A percentile compares a stretch with the other conserved stretches of the same genome.
Conservation (phyloP, 2,329 filamentous ascomycete genomes). For the Endothia cerciana region DNA sequence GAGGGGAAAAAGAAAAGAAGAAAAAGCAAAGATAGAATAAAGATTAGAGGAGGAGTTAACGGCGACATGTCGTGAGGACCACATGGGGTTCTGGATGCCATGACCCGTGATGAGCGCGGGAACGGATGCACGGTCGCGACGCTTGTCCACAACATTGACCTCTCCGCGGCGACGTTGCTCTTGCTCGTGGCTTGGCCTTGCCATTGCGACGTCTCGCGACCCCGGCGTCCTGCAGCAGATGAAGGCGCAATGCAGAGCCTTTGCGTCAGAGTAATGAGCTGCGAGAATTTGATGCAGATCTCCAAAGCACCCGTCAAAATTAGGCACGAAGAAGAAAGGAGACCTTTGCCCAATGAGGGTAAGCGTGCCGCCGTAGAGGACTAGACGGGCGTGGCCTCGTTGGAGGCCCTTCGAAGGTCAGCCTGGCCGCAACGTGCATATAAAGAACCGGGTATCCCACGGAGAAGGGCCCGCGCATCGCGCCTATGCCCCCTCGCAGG, state of each 20-base stretch:
- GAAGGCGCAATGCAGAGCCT: neutral
- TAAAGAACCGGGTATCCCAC: slow-evolving; percentile 29
- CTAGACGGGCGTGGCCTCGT: slow-evolving; percentile 1
- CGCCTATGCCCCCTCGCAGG: neutral
- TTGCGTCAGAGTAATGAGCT: neutral
- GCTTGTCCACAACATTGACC: neutral
- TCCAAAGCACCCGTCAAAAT: slow-evolving; percentile 12
- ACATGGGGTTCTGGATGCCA: neutral
- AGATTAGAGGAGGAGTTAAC: neutral
- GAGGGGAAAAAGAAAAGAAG: neutral
- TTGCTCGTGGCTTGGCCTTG: neutral
- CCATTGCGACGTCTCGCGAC: neutral
- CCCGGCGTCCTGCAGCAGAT: neutral
- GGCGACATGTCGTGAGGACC: neutral
- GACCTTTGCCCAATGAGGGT: slow-evolving; percentile 24
- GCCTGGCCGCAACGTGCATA: slow-evolving; percentile 26
- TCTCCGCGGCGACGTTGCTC: neutral
- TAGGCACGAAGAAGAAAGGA: slow-evolving; percentile 14
- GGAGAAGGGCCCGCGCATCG: slow-evolving; percentile 9
- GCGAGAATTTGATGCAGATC: slow-evolving; percentile 18
- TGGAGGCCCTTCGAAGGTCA: slow-evolving; percentile 19
- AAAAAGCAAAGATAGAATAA: too few relatives aligned
- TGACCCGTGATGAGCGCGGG: neutral
- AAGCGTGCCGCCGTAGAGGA: slow-evolving; percentile 12
- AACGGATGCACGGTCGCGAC: neutral